phyloP scores from a whole-genome alignment of 495 filamentous ascomycete species.

The Letharia lupina region DNA sequence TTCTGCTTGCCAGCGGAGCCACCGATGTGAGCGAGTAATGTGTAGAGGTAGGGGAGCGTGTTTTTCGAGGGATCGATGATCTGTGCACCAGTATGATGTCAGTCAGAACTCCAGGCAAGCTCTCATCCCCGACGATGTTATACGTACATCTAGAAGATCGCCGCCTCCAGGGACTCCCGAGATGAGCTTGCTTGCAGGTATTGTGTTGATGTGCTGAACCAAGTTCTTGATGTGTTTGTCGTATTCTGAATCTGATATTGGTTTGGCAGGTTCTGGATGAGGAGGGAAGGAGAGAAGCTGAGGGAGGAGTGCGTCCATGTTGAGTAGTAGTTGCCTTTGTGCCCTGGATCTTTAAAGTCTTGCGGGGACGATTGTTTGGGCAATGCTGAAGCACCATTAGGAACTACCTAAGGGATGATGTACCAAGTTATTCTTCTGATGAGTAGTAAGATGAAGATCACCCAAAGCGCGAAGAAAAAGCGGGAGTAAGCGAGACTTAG shows the following conservation, averaged over 20 bases:
- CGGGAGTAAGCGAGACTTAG: background rate
- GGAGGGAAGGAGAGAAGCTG: slow-evolving; percentile 35
- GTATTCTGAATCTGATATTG: slow-evolving; percentile 31
- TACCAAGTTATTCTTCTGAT: background rate
- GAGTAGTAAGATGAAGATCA: background rate
- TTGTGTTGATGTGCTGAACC: slow-evolving; percentile 27
- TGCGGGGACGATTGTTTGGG: no score
- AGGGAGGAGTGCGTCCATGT: slow-evolving; percentile 31
- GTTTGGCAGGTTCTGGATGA: slow-evolving; percentile 32
- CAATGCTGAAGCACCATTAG: no score
- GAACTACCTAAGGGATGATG: no score
- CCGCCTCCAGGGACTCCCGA: slow-evolving; percentile 30
- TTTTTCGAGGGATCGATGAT: slow-evolving; percentile 37
- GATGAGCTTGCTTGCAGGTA: slow-evolving; percentile 27
- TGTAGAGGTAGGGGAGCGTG: slow-evolving; percentile 37
- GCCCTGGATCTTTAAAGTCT: background rate
- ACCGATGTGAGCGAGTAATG: slow-evolving; percentile 33
- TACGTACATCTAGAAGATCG: slow-evolving; percentile 33
- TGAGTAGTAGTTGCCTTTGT: background rate
- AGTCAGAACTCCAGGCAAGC: background rate
- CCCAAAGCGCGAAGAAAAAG: background rate
- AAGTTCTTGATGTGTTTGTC: slow-evolving; percentile 32
- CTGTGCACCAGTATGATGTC: slow-evolving; percentile 24
- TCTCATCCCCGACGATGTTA: background rate
- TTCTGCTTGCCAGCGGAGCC: slow-evolving; percentile 22